A percentile compares a stretch with the other conserved stretches of the same genome.
Conservation (phyloP, 345 rosid species). For the Gynandropsis gynandra region DNA sequence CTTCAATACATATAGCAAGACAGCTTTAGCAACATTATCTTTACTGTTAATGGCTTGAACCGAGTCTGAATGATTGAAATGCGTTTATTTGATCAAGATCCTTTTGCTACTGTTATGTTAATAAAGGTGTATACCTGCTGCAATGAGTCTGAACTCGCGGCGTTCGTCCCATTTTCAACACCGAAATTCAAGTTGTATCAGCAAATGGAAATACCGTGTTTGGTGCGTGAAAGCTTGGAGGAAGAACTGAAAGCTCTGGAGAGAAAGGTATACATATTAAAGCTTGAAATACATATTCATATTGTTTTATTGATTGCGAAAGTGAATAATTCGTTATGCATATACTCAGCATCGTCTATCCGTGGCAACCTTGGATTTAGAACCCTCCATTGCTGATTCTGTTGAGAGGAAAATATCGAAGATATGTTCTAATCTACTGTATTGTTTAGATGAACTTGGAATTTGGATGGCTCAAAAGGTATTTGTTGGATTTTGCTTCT, state of each 20-base stretch:
- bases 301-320: not conserved
- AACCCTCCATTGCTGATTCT: constrained; percentile 26
- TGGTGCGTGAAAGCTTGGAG: constrained; percentile 18
- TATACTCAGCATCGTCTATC: constrained; percentile 44
- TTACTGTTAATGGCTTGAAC: not conserved
- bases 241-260: constrained; percentile 29
- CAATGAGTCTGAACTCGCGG: constrained; percentile 51
- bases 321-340: not conserved
- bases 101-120: not conserved
- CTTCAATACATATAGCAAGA: not conserved
- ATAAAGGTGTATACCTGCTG: constrained; percentile 68
- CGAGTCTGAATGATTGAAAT: not conserved
- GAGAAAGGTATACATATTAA: constrained; percentile 37
- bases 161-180: constrained; percentile 52
- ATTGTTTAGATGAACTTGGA: constrained; percentile 71
- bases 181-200: constrained; percentile 48
- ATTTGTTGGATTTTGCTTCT: constrained; percentile 5
- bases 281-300: not conserved
- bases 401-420: constrained; percentile 35
- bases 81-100: too few relatives aligned
- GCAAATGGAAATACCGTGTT: constrained; percentile 26
- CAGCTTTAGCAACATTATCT: not conserved
- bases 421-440: constrained; percentile 34
- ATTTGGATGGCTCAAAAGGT: constrained; percentile 80
- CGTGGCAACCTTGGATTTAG: constrained; percentile 37